Base-by-base conservation (phyloP, 2,329 filamentous ascomycete species). In the Apiospora marii region DNA sequence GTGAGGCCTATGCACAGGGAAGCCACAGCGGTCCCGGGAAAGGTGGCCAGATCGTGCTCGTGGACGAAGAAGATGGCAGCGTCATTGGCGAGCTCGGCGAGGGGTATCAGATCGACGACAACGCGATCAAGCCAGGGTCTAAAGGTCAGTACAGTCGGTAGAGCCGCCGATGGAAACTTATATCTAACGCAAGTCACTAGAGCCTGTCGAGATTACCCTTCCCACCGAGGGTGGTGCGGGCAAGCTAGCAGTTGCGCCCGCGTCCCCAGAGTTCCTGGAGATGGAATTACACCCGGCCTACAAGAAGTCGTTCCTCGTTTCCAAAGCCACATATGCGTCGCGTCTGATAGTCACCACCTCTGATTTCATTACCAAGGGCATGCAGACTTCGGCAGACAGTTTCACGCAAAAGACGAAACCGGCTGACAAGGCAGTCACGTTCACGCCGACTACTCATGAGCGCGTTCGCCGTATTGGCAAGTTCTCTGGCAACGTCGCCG, bases 51-150 rank as follows among this genome's bases (percentile, higher is more conserved):
- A 96, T 98, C 77, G 96, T 99, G 6, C 88, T 99, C 13, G 87
- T 99, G 22, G 95, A 99, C 79, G 96, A 99, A 83, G 96, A 98
- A 81, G 93, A 99, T 83, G 96, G 96, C 70, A 97, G 94, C 77
- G 93, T 99, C 12, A 93, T 99, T 41, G 96, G 96, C 67, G 96
- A 99, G 84, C 85, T 99, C 74, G 91, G 93, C 72, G 93, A 96
- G 72, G 93, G 92, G 24, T 96, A 94, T 79, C 87, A 95, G 75
- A 87, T 96, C 22, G 95, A 98, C 79, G 90, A 95, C 75, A 86
- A 90, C 41, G 88, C 87, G 69, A 87, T 99, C 74, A 91, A 92
- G 80, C 91, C 92, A 22, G 96, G 96, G n/a, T 96, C 93, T 6
- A 98, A 99, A 88, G 93, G 95, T 97, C 86, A 80, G 87, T 79